Base-by-base conservation (phyloP, 2,329 filamentous ascomycete genomes). In the Alternaria arborescens region DNA sequence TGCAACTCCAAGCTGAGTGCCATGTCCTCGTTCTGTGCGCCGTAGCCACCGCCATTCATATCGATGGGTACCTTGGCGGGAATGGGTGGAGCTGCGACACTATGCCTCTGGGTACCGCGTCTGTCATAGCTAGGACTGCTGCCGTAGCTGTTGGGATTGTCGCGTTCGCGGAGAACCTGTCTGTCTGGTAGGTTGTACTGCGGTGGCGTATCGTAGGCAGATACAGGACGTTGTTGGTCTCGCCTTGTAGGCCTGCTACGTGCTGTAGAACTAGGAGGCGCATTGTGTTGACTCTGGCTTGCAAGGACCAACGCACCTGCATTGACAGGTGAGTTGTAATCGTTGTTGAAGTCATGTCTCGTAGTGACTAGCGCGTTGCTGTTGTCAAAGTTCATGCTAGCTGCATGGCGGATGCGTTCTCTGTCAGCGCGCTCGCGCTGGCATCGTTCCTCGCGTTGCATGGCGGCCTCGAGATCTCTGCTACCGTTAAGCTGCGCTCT, bases 1-100 rank as follows among this genome's bases (percentile, higher is more conserved):
- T 77, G 88, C 83, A 94, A 86, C 79, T 94, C 91, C 64, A 92
- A 83, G 77, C 90, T 85, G 53, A 94, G 79, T 20, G 89, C 87
- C 77, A 84, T 83, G 58, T 84, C 60, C 26, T 55, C 56, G 14
- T 60, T 62, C 40, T 52, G 56, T 5, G 46, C 36, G 3, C 56
- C 60, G 34, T 62, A 62, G 12, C 52, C 55, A 32, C 55, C 57
- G 8, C 64, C 47, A 1, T 64, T 62, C 40, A 61, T 48, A 7
- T 69, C 73, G 22, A 90, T 76, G 1, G 89, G 89, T 8, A 92
- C 81, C 78, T 92, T 92, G n/a, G 89, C 88, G 4, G 90, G 90
- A 50, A 91, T 84, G 0, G 88, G 87, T 12, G 90, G 89, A 0
- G 80, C 82, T 18, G 58, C 54, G 1, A 48, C 47, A 20, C 58